These are phyloP conservation scores for Yamagishiella unicocca DNA, from an alignment of 139 green algal genomes.

Conservation along the genomic window DNA sequence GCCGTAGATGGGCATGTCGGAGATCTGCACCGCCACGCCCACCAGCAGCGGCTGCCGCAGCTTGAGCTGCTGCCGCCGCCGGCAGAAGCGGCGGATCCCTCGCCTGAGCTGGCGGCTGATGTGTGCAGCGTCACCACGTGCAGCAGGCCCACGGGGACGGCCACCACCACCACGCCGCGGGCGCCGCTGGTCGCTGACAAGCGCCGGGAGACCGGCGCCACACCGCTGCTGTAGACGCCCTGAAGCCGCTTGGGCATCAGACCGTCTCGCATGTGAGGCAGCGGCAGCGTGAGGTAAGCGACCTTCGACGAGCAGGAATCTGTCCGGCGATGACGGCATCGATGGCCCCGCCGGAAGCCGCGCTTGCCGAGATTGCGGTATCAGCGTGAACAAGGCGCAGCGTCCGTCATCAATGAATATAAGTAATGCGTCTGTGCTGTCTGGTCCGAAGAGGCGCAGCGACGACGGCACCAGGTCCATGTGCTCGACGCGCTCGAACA, in stretches of 20 bases:
- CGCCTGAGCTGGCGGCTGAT: not conserved
- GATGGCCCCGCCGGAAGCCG: not conserved
- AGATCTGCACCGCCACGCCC: not conserved
- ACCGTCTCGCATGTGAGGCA: not conserved
- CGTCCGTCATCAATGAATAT: too few relatives aligned
- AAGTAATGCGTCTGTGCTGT: too few relatives aligned
- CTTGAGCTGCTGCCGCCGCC: not conserved
- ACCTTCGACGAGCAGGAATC: conserved; percentile 1
- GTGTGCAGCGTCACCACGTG: conserved; percentile 27
- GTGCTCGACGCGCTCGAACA: too few relatives aligned
- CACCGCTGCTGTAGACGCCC: conserved; percentile 15
- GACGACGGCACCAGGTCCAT: too few relatives aligned
- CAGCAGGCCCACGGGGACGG: conserved; percentile 10
- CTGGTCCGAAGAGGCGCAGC: too few relatives aligned
- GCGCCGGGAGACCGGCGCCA: not conserved
- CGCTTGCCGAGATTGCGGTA: not conserved
- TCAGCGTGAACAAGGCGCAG: not conserved
- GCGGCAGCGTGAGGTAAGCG: conserved; percentile 7
- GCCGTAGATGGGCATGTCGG: conserved; percentile 31
- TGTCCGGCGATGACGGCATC: not conserved
- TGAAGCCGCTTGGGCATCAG: conserved; percentile 19
- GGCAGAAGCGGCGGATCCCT: not conserved
- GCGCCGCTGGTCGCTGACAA: not conserved
- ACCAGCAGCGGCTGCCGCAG: conserved; percentile 5
- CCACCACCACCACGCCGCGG: not conserved